phyloP scores from a whole-genome alignment of 352 stramenopile genomes.

The Phytophthora kernoviae region DNA sequence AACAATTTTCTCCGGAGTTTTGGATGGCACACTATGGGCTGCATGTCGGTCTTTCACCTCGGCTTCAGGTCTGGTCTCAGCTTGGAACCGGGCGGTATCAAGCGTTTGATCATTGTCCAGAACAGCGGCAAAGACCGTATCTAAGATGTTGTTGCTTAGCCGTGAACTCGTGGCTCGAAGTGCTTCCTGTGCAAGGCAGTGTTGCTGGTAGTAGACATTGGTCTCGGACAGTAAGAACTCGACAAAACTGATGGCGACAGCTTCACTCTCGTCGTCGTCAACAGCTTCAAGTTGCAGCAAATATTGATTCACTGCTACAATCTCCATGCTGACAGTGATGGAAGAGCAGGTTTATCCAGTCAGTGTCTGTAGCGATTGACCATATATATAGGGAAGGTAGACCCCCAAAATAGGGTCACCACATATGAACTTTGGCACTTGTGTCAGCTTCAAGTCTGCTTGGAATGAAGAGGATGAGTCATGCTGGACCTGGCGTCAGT shows the following conservation, averaged over 20 bases:
- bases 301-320: conserved; percentile 43
- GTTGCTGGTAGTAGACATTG: conserved; percentile 55
- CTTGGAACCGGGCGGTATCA: conserved; percentile 15
- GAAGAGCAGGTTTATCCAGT: background rate
- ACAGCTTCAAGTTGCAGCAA: conserved; percentile 34
- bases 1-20: conserved; percentile 32
- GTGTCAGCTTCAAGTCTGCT: no score
- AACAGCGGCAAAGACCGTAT: conserved; percentile 38
- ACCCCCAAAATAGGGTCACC: no score
- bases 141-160: conserved; percentile 44
- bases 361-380: conserved; percentile 20
- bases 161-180: conserved; percentile 30
- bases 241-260: conserved; percentile 49
- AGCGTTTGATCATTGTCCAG: conserved; percentile 31
- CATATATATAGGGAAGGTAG: no score
- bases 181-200: conserved; percentile 26
- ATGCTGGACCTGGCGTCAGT: no score
- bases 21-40: conserved; percentile 45
- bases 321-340: conserved; percentile 21
- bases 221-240: conserved; percentile 65
- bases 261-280: conserved; percentile 63
- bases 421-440: no score
- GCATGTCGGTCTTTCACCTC: conserved; percentile 51
- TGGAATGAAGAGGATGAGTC: no score
- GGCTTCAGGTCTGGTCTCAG: conserved; percentile 30